phyloP scores from a whole-genome alignment of 2,329 filamentous ascomycete species.

The Colletotrichum lindemuthianum region DNA sequence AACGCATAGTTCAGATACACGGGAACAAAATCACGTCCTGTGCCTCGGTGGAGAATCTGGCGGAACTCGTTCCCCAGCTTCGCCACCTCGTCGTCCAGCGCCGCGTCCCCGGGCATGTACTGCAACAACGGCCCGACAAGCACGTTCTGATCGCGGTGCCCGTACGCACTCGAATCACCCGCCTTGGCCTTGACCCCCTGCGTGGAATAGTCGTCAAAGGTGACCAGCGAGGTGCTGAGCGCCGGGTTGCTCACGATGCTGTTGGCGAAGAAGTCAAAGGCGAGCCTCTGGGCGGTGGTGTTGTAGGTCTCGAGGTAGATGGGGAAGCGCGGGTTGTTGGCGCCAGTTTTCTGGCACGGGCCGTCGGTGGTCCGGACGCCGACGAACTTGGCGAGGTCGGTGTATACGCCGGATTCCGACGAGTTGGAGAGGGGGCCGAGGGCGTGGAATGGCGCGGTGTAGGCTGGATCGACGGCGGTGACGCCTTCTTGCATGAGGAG shows the following conservation, averaged over 20 bases:
- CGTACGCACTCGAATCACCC: conserved; percentile 52
- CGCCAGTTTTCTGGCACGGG: conserved; percentile 53
- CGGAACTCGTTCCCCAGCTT: conserved; percentile 50
- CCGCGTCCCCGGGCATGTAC: conserved; percentile 46
- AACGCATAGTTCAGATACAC: conserved; percentile 63
- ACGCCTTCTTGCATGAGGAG: conserved; percentile 55
- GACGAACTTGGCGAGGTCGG: conserved; percentile 55
- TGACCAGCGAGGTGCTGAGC: conserved; percentile 53
- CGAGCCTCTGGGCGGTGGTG: conserved; percentile 39
- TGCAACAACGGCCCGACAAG: conserved; percentile 49
- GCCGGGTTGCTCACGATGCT: conserved; percentile 35
- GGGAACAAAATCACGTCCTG: conserved; percentile 44
- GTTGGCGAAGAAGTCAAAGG: conserved; percentile 45
- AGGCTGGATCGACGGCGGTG: conserved; percentile 48
- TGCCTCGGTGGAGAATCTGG: conserved; percentile 46
- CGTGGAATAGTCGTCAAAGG: conserved; percentile 64
- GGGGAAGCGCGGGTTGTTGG: conserved; percentile 54
- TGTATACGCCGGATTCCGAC: conserved; percentile 51
- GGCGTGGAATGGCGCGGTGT: conserved; percentile 54
- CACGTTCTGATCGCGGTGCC: conserved; percentile 56
- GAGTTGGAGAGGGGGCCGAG: conserved; percentile 48
- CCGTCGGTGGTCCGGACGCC: conserved; percentile 47
- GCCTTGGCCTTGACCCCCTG: conserved; percentile 53
- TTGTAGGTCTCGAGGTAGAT: conserved; percentile 53
- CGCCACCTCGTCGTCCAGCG: conserved; percentile 45